These are phyloP conservation scores for Lodderomyces oxycetoniae DNA, from an alignment of 1,139 yeast genomes.

Conservation along the genomic window DNA sequence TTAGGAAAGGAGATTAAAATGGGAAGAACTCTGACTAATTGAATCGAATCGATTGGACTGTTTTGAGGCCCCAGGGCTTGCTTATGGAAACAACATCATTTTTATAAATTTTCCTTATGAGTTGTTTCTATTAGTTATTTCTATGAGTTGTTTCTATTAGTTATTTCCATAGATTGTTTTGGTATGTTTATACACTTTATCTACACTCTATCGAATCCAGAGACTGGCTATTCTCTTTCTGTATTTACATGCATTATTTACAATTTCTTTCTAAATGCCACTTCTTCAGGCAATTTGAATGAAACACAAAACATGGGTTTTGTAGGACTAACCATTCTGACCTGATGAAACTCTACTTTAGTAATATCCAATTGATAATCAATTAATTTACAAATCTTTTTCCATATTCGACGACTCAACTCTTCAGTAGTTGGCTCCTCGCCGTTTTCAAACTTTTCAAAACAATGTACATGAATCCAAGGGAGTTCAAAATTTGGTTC, in stretches of 20 bases:
- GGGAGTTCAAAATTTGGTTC: slow-evolving; percentile 60
- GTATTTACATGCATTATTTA: slow-evolving; percentile 2
- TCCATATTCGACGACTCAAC: slow-evolving; percentile 57
- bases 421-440: slow-evolving; percentile 69
- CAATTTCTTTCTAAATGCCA: slow-evolving; percentile 49
- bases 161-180: too few relatives aligned
- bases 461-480: slow-evolving; percentile 81
- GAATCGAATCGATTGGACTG: too few relatives aligned
- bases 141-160: too few relatives aligned
- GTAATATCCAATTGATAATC: slow-evolving; percentile 45
- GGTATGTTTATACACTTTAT: too few relatives aligned
- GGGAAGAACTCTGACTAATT: too few relatives aligned
- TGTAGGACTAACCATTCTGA: slow-evolving; percentile 92
- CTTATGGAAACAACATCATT: too few relatives aligned
- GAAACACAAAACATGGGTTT: slow-evolving; percentile 93
- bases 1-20: too few relatives aligned
- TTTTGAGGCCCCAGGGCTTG: too few relatives aligned
- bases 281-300: slow-evolving; percentile 70
- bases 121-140: too few relatives aligned
- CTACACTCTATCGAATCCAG: not conserved
- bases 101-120: too few relatives aligned
- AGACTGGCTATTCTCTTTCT: not conserved
- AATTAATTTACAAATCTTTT: slow-evolving; percentile 52
- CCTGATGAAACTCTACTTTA: slow-evolving; percentile 64
- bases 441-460: slow-evolving; percentile 73